Evolutionary conservation across 75 land plant species (phyloP), one percentile per base, ranked within the genome.

Genomic region (Sequoia sempervirens): DNA sequence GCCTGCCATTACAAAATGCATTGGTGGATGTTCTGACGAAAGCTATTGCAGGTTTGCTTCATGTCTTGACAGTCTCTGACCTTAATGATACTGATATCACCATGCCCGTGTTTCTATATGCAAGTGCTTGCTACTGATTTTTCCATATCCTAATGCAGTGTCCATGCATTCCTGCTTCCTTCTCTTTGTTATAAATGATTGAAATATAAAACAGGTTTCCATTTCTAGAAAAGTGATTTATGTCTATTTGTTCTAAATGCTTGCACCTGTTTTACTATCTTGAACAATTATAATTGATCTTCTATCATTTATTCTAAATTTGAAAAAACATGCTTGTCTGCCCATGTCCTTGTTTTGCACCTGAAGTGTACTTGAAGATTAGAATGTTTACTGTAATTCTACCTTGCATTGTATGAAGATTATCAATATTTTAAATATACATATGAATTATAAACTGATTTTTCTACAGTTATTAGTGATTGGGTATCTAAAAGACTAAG

Each of bases 11-110:
- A 66, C 92, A 83, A 72, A 86, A 61, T 97, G 99, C 86, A 84
- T 85, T 79, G 99, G 97, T 75, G 94, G 96, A 18, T 97, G 99
- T 83, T 83, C 79, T 84, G 99, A 97, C 54, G 94, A 92, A 80
- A 83, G 88, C 76, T 95, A 90, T 81, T 95, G 97, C 95, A 93
- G 95, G 95, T 93, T 84, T 69, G 80, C 12, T 45, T 43, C n/a
- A 11, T 78, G 46, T 9, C 73, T 45, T n/a, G 66, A 37, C 17
- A 23, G 43, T 14, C 12, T 83, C 40, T 78, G 11, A 78, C n/a
- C 13, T 45, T 26, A 78, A 26, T 26, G 50, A n/a, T n/a, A 45
- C 32, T 2, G 45, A 58, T 26, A 18, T 36, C 43, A 28, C n/a
- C 14, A 32, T 45, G 75, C 41, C 5, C 14, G 3, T 76, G 81